These are phyloP conservation scores for Shiraia bambusicola DNA, from an alignment of 2,329 filamentous ascomycete species.

Conservation along the genomic window DNA sequence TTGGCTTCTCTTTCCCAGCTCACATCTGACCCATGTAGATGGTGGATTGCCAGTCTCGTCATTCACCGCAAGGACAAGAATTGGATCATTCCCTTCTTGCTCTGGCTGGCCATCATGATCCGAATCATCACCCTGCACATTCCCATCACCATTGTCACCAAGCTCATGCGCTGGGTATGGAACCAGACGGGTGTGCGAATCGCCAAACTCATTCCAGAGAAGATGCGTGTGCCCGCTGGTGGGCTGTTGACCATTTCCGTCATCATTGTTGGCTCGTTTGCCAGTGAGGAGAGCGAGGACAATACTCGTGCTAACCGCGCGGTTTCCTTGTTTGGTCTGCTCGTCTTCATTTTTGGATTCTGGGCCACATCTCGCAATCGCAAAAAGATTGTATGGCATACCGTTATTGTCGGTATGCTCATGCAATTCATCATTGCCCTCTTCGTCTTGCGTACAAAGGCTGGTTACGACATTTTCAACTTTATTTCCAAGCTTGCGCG, in stretches of 20 bases:
- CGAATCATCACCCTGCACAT: constrained; percentile 75
- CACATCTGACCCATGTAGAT: constrained; percentile 46
- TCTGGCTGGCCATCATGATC: constrained; percentile 74
- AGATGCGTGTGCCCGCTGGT: constrained; percentile 63
- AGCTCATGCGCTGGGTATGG: constrained; percentile 69
- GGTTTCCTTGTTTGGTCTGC: constrained; percentile 75
- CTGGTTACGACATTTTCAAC: constrained; percentile 85
- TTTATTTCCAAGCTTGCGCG: constrained; percentile 78
- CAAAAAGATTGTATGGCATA: constrained; percentile 53
- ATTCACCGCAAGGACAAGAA: constrained; percentile 72
- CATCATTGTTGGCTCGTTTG: constrained; percentile 77
- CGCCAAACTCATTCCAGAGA: constrained; percentile 65
- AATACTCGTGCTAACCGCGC: constrained; percentile 81
- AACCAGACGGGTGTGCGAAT: constrained; percentile 61
- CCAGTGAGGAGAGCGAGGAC: constrained; percentile 66
- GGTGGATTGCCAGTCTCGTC: constrained; percentile 76
- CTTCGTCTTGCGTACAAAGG: constrained; percentile 79
- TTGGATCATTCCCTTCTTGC: constrained; percentile 81
- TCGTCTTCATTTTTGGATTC: constrained; percentile 67
- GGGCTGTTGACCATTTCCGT: constrained; percentile 66
- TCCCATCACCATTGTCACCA: constrained; percentile 65
- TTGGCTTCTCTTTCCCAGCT: neutral
- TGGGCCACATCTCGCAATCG: constrained; percentile 72
- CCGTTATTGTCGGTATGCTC: constrained; percentile 81
- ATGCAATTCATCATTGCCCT: constrained; percentile 84